phyloP scores from a whole-genome alignment of 768 basidiomycete species.

The Cystobasidium onofrii region DNA sequence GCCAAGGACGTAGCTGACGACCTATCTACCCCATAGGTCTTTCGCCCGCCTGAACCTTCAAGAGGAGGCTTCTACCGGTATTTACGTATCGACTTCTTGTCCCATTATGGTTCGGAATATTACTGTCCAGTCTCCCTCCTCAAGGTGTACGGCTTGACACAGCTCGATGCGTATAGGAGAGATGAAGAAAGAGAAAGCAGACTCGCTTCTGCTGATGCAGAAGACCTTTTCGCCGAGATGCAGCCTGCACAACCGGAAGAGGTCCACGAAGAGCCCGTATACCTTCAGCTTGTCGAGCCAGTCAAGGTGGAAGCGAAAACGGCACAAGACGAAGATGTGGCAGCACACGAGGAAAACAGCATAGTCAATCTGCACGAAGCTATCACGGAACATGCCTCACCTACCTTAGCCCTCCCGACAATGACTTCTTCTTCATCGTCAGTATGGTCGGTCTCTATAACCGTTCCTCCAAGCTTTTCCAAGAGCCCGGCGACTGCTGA shows the following conservation, averaged over 20 bases:
- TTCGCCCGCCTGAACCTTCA: conserved; percentile 32
- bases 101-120: conserved; percentile 88
- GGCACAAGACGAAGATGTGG: background rate
- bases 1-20: background rate
- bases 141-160: conserved; percentile 88
- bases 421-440: background rate
- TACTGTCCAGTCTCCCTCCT: conserved; percentile 91
- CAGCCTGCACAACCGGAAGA: background rate
- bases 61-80: conserved; percentile 76
- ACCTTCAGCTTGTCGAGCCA: conserved; percentile 11
- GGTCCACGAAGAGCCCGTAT: conserved; percentile 6
- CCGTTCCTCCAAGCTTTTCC: background rate
- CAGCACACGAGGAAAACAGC: no score
- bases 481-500: background rate
- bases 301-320: background rate
- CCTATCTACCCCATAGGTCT: conserved; percentile 35
- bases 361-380: no score
- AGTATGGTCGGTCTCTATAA: background rate
- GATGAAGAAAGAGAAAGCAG: conserved; percentile 47
- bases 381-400: no score
- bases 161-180: conserved; percentile 94
- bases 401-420: no score
- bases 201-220: conserved; percentile 26
- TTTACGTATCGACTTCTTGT: conserved; percentile 84
- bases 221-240: background rate